Evolutionary conservation across 305 asterid species (phyloP), one percentile per base, ranked within the genome.

Genomic region (Fraxinus nigra): DNA sequence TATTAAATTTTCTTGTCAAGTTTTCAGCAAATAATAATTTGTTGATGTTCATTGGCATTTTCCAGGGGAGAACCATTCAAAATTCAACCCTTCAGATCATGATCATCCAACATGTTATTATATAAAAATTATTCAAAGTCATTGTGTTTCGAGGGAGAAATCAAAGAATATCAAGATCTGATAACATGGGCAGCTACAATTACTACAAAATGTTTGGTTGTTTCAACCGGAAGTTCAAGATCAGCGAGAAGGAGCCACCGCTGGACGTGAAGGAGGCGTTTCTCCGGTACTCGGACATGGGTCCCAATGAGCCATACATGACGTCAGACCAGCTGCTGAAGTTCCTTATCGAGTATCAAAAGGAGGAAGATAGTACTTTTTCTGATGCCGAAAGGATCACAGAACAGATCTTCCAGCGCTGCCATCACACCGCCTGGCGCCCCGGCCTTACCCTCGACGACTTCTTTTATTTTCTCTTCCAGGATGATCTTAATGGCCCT

Each of bases 171-270:
- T 37, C 34, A 14, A 13, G 26, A 54, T 75, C 82, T 20, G 82
- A 65, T 22, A 80, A 35, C 46, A 92, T 91, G 97, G 99, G 94
- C 78, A 94, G 97, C 77, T 93, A 97, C 85, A 93, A 96, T 89
- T 92, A 93, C 83, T 96, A 96, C 92, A 92, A 87, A 72, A 93
- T 96, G 98, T 94, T 96, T n/a, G 98, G 99, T 0, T 94, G 95
- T 84, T 94, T 96, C 79, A 96, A 91, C 82, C 95, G 98, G 84
- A 96, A 94, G 88, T 96, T 96, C 77, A 94, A 94, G 87, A 89
- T 93, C 82, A 93, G 90, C 87, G 98, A 96, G 87, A 73, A 88
- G 82, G 98, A 90, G 89, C 94, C 98, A 69, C 98, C 98, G 61
- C 91, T 92, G 88, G 98, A 96, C 88, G 97, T 96, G 38, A 88